Percentiles rank a stretch among this genome's conserved stretches.
These are phyloP conservation scores for Fusarium sp. DNA, from an alignment of 2,329 filamentous ascomycete species.

Conservation along the genomic window DNA sequence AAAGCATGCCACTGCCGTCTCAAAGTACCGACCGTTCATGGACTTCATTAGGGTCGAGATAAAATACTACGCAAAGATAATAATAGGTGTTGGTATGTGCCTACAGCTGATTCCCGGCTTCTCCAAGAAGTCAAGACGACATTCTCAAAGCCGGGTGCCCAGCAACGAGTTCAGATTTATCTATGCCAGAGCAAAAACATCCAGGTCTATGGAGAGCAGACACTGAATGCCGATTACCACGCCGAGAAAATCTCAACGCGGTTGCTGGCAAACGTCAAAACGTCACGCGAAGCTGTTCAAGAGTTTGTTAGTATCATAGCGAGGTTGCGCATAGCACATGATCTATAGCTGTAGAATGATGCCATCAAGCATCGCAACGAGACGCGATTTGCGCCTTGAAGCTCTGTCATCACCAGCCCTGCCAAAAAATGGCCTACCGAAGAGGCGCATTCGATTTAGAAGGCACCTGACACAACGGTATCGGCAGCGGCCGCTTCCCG, in stretches of 20 bases:
- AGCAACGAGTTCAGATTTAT: conserved; percentile 64
- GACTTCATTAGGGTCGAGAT: neutral
- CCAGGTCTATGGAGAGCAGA: conserved; percentile 60
- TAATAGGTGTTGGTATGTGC: conserved; percentile 56
- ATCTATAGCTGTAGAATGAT: conserved; percentile 14
- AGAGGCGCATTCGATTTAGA: neutral
- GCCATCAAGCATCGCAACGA: conserved; percentile 2
- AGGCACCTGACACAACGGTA: neutral
- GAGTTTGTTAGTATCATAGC: conserved; percentile 25
- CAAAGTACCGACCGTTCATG: conserved; percentile 8
- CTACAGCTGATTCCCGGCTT: conserved; percentile 71
- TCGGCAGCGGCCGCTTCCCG: conserved; percentile 21
- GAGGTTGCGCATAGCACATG: conserved; percentile 6
- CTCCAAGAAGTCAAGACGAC: conserved; percentile 67
- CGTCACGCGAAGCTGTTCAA: conserved; percentile 5
- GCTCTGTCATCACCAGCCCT: conserved; percentile 4
- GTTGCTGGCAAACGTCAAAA: conserved; percentile 51
- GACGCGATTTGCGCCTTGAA: conserved; percentile 1
- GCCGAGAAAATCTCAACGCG: conserved; percentile 49
- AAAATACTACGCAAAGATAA: neutral
- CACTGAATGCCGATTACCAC: conserved; percentile 63
- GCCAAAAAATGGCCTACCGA: neutral
- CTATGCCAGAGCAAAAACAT: conserved; percentile 70
- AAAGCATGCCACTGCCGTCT: conserved; percentile 1
- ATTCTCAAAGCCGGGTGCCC: conserved; percentile 67